Percentiles rank a stretch among this genome's conserved stretches.
Evolutionary conservation across 2,329 filamentous ascomycete genomes (phyloP).

Genomic region (Penicillium sumatraense): DNA sequence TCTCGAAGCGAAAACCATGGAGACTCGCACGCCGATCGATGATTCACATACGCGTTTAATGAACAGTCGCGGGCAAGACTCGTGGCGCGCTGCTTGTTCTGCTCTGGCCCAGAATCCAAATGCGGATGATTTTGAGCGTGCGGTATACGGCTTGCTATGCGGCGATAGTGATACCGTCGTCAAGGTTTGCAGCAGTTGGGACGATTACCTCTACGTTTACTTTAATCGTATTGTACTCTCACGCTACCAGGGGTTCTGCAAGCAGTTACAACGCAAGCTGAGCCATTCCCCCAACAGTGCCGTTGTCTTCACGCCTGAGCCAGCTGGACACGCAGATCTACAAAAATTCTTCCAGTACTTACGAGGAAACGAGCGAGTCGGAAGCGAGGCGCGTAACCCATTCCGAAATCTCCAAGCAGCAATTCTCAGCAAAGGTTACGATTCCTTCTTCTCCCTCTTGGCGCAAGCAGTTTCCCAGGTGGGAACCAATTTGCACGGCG

Average conservation of each 20-base stretch:
- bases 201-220: slow-evolving; percentile 83
- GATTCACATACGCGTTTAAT: slow-evolving; percentile 47
- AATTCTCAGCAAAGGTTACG: slow-evolving; percentile 48
- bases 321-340: slow-evolving; percentile 49
- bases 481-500: slow-evolving; percentile 29
- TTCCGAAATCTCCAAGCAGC: slow-evolving; percentile 50
- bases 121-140: slow-evolving; percentile 78
- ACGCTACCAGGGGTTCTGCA: slow-evolving; percentile 74
- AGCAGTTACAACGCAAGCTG: slow-evolving; percentile 48
- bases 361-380: slow-evolving; percentile 40
- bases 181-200: slow-evolving; percentile 76
- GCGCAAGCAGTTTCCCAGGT: slow-evolving; percentile 47
- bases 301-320: slow-evolving; percentile 61
- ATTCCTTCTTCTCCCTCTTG: slow-evolving; percentile 45
- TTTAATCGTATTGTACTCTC: slow-evolving; percentile 84
- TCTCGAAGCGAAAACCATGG: slow-evolving; percentile 32
- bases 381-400: slow-evolving; percentile 47
- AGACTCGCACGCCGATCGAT: slow-evolving; percentile 37
- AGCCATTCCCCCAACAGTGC: slow-evolving; percentile 60
- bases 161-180: slow-evolving; percentile 81
- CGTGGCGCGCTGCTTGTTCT: slow-evolving; percentile 44
- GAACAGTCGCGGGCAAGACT: slow-evolving; percentile 44
- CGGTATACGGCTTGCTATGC: slow-evolving; percentile 87
- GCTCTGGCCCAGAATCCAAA: slow-evolving; percentile 64
- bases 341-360: slow-evolving; percentile 43